phyloP scores from a whole-genome alignment of 352 stramenopile species.

The Phytophthora melonis region DNA sequence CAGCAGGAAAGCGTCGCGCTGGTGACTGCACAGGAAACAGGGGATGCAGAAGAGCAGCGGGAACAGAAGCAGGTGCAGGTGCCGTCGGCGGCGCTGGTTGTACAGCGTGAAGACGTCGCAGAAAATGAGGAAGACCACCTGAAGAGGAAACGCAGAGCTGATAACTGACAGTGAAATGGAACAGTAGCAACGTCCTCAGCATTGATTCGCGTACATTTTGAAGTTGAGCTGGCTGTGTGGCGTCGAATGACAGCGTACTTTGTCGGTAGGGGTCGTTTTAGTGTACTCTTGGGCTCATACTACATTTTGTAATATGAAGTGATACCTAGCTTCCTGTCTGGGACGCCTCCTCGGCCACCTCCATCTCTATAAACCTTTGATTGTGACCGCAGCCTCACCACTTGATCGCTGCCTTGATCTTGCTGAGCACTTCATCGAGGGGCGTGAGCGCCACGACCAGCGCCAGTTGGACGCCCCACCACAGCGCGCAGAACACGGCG shows the following conservation, averaged over 20 bases:
- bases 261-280: background rate
- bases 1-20: constrained; percentile 4
- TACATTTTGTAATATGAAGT: no score
- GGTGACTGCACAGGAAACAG: constrained; percentile 17
- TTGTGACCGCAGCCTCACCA: constrained; percentile 14
- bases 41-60: background rate
- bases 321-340: background rate
- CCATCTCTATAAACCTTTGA: background rate
- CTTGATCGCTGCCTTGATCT: constrained; percentile 37
- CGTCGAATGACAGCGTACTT: background rate
- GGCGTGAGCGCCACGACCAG: constrained; percentile 68
- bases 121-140: constrained; percentile 12
- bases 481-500: constrained; percentile 55
- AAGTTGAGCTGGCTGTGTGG: background rate
- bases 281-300: background rate
- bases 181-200: background rate
- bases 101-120: constrained; percentile 22
- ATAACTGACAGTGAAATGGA: constrained; percentile 8
- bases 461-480: constrained; percentile 66
- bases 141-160: constrained; percentile 26
- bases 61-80: background rate
- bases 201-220: background rate
- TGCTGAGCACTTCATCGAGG: constrained; percentile 56
- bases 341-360: background rate
- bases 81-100: constrained; percentile 21